A percentile compares a stretch with the other conserved stretches of the same genome.
These are phyloP conservation scores for Kodamaea fukazawae DNA, from an alignment of 805 yeast species.

Conservation along the genomic window DNA sequence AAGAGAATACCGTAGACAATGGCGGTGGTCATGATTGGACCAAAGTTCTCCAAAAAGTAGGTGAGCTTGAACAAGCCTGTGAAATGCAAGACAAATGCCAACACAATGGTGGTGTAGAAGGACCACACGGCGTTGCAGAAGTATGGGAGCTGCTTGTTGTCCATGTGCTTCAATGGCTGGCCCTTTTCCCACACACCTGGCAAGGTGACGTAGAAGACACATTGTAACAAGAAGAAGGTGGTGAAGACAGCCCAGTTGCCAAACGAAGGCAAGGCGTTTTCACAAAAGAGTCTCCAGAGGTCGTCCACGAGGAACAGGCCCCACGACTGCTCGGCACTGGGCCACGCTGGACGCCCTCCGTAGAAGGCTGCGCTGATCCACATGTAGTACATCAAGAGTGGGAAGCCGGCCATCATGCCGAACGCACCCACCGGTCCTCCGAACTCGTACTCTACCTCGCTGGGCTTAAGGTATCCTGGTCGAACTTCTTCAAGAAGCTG, in stretches of 20 bases:
- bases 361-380: conserved; percentile 87
- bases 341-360: conserved; percentile 69
- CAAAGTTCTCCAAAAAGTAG: conserved; percentile 76
- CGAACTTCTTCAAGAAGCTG: conserved; percentile 12
- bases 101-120: conserved; percentile 63
- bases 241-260: conserved; percentile 71
- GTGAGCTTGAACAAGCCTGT: conserved; percentile 72
- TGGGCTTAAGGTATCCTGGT: conserved; percentile 34
- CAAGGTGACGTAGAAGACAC: conserved; percentile 68
- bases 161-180: conserved; percentile 81
- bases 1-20: conserved; percentile 73
- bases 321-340: conserved; percentile 56
- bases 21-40: conserved; percentile 90
- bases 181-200: conserved; percentile 97
- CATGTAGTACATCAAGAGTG: conserved; percentile 92
- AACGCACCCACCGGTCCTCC: conserved; percentile 90
- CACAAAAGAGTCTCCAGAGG: conserved; percentile 42
- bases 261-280: conserved; percentile 56
- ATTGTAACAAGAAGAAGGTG: conserved; percentile 67
- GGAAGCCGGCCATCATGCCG: conserved; percentile 92
- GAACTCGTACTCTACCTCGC: conserved; percentile 77
- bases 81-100: conserved; percentile 63
- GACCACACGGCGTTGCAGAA: conserved; percentile 90
- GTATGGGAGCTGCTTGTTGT: conserved; percentile 81
- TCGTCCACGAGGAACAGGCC: conserved; percentile 41